A percentile compares a stretch with the other conserved stretches of the same genome.
phyloP scores from a whole-genome alignment of 371 early-diverging fungal genomes.

The Lichtheimia ramosa region DNA sequence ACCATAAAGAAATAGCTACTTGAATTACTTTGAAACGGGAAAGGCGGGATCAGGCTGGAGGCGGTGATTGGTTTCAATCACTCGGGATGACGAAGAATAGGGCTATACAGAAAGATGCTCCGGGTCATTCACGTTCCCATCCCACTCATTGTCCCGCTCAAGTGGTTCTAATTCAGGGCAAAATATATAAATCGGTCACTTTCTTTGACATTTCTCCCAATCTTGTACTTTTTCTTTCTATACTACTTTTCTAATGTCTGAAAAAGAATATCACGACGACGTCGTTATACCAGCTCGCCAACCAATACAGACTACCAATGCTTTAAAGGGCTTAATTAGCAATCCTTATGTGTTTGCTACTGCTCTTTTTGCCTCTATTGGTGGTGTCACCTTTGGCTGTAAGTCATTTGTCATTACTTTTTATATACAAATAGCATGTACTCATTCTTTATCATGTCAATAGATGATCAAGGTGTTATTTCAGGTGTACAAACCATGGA shows the following conservation, averaged over 20 bases:
- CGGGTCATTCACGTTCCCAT: neutral
- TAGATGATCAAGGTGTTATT: conserved; percentile 50
- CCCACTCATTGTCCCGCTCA: neutral
- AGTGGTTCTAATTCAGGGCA: no score
- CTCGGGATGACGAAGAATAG: conserved; percentile 1
- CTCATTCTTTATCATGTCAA: neutral
- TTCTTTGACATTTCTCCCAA: neutral
- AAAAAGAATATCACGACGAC: conserved; percentile 6
- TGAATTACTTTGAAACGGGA: neutral
- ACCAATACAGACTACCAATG: conserved; percentile 9
- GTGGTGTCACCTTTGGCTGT: conserved; percentile 51
- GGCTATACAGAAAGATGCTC: neutral
- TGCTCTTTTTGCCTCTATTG: conserved; percentile 42
- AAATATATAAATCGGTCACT: neutral
- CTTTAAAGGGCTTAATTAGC: conserved; percentile 24
- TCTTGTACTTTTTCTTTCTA: neutral
- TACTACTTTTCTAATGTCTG: neutral
- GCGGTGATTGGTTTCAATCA: conserved; percentile 10
- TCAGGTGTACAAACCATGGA: conserved; percentile 46
- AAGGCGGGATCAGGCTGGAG: conserved; percentile 7
- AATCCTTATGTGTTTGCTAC: conserved; percentile 41
- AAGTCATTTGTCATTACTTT: conserved; percentile 10
- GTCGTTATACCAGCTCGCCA: neutral
- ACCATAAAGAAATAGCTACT: neutral
- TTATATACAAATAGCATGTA: neutral